Base-by-base conservation (phyloP, 805 yeast genomes). In the Metschnikowia santaceciliae region DNA sequence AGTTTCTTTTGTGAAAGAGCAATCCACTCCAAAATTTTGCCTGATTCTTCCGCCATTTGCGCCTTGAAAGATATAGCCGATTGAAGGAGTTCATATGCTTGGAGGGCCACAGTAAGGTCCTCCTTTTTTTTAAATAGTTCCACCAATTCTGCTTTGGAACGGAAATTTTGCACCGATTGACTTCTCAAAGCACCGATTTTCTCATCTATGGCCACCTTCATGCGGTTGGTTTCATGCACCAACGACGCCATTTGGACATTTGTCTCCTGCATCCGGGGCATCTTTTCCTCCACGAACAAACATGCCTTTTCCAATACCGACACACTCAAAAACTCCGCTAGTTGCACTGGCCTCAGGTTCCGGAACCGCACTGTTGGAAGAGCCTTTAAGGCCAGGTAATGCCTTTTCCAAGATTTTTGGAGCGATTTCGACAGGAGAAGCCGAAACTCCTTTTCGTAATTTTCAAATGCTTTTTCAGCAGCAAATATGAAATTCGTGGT, bases 401-500 rank as follows among this genome's bases (percentile, higher is more conserved):
- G 70, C 5, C 39, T 23, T 22, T 44, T 50, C 75, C 78, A 70
- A 4, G 62, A 46, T 23, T 74, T 70, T 17, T 69, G 67, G 19
- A 76, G 64, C 0, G 81, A 73, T 53, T 77, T 75, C 35, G 64
- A 60, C 44, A 69, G 69, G 33, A 81, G 61, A 26, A 75, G 60
- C 47, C 65, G 66, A 32, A 73, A 60, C 49, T 69, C 64, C 48
- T 65, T 68, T 49, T 57, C 72, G 55, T 65, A 72, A 65, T 41
- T 73, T 62, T 51, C 70, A 59, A 77, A 78, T 22, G 65, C 66
- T 52, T 75, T 77, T 49, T 77, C 80, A 2, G 77, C 74, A n/a
- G 79, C 82, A 43, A 62, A 64, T 32, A 78, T 71, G 60, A 78
- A 80, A 39, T 73, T 68, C 23, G 77, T 72, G 43, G 76, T 71